Base-by-base conservation (phyloP, 2,329 filamentous ascomycete genomes). In the Colletotrichum kahawae region DNA sequence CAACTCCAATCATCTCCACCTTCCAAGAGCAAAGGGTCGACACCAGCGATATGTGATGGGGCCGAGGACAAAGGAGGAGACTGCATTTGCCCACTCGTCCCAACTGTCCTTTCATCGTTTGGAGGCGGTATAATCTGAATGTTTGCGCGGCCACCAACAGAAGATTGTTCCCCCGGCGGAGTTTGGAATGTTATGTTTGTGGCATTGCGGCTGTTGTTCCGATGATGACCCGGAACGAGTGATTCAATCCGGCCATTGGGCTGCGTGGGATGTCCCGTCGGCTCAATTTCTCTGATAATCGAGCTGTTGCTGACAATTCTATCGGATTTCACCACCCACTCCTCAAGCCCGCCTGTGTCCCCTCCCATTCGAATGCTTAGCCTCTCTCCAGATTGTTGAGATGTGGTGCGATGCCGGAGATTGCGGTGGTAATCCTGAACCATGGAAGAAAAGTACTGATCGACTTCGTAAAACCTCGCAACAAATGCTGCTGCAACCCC, bases 331-430 rank as follows among this genome's bases (percentile, higher is more conserved):
- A 85, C 81, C 75, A 86, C 87, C 81, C 89, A 92, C 78, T 91
- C 89, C 75, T 90, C 89, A 6, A 91, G 81, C 1, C 88, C 90
- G 36, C 89, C 90, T 16, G 89, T 87, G 4, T 77, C 75, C 8
- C 84, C 86, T 5, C 85, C 85, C 62, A 86, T 80, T 4, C 84
- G 83, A 18, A 89, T 80, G 36, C 84, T 85, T 16, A 83, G 78
- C 64, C 83, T 80, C 33, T 34, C 63, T 3, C 12, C 56, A 4
- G 56, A 51, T 10, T 38, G 31, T 7, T 34, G 56, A 27, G 60
- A 65, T 5, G 38, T 59, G 16, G 38, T 38, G 16, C 54, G 38
- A 27, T 57, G 16, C 9, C 38, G 31, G 16, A 60, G 29, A 29
- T 76, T 76, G 36, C 31, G 67, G 34, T 76, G 67, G 56, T 76